Evolutionary conservation across 768 basidiomycete species (phyloP).

Genomic region (Leucogyrophana mollusca): DNA sequence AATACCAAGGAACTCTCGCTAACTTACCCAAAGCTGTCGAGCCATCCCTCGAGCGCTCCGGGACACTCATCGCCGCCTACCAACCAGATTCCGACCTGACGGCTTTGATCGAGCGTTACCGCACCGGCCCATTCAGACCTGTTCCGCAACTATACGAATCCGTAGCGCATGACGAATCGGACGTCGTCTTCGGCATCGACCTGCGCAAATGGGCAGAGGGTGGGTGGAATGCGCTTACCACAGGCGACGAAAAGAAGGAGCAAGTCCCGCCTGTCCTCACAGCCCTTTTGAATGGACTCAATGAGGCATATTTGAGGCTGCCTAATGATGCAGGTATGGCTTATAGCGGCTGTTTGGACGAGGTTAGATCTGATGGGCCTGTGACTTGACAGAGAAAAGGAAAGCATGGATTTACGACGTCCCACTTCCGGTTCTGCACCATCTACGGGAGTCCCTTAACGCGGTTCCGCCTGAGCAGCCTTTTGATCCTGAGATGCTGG

Average conservation of each 20-base stretch:
- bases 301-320: conserved; percentile 58
- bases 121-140: conserved; percentile 92
- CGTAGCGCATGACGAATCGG: conserved; percentile 76
- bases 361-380: conserved; percentile 1
- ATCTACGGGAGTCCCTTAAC: conserved; percentile 83
- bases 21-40: conserved; percentile 70
- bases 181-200: conserved; percentile 91
- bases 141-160: conserved; percentile 84
- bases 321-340: conserved; percentile 58
- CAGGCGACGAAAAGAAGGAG: conserved; percentile 59
- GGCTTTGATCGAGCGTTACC: conserved; percentile 87
- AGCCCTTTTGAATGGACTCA: conserved; percentile 62
- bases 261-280: conserved; percentile 71
- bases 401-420: conserved; percentile 96
- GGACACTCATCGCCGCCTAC: conserved; percentile 76
- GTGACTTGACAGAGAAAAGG: conserved; percentile 61
- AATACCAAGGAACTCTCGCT: conserved; percentile 81
- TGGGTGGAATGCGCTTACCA: conserved; percentile 60
- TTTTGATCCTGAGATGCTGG: conserved; percentile 54
- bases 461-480: conserved; percentile 51
- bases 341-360: not conserved
- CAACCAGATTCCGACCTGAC: conserved; percentile 86
- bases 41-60: conserved; percentile 64
- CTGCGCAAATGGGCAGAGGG: conserved; percentile 88
- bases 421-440: conserved; percentile 79